These are phyloP conservation scores for Paramecium biaurelia DNA, from an alignment of 73 alveolate species.

Conservation along the genomic window DNA sequence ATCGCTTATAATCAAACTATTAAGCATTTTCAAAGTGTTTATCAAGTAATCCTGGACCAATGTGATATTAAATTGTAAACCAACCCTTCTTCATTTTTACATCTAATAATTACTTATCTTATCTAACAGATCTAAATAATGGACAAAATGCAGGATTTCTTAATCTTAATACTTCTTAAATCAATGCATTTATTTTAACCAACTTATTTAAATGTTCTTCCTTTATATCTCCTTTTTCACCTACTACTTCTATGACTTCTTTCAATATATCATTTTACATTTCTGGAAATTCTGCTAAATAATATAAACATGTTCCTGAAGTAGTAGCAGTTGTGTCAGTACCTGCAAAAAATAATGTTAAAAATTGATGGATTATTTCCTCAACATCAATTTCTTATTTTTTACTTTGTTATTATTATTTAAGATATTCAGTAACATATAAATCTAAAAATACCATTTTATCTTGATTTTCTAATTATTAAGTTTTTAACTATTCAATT, in stretches of 20 bases:
- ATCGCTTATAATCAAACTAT: constrained; percentile 3
- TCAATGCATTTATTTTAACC: not conserved
- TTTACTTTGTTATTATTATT: not conserved
- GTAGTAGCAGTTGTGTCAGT: constrained; percentile 52
- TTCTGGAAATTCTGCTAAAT: constrained; percentile 7
- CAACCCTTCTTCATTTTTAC: not conserved
- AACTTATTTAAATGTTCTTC: not conserved
- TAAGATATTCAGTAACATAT: not conserved
- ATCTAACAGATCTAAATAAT: not conserved
- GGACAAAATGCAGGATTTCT: constrained; percentile 41
- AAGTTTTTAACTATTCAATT: not conserved
- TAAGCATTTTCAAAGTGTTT: not conserved
- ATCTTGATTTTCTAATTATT: not conserved
- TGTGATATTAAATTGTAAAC: not conserved
- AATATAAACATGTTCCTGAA: constrained; percentile 6
- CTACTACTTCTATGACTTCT: not conserved
- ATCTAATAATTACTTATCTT: not conserved
- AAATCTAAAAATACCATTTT: not conserved
- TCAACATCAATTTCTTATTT: not conserved
- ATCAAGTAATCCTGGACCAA: not conserved
- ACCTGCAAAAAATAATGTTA: constrained; percentile 35
- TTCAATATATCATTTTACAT: not conserved
- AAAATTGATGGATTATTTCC: not conserved
- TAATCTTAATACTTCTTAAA: not conserved
- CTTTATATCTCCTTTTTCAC: not conserved